Conservation (phyloP, 345 rosid species). For the Citrus maxima region DNA sequence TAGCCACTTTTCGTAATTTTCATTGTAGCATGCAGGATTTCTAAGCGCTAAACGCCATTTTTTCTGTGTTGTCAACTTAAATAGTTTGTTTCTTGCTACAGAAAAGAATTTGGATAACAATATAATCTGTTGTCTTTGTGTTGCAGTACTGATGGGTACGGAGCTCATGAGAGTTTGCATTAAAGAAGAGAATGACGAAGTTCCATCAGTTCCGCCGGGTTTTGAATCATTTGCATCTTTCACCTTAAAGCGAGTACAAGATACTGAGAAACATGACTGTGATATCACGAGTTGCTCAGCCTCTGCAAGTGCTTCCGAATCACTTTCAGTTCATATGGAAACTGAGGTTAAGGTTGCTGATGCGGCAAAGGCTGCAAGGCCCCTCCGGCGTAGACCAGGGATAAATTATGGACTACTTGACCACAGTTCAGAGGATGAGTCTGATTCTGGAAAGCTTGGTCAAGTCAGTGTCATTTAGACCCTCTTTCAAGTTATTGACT, state of each 20-base stretch:
- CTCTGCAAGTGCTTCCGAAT: conserved; percentile 39
- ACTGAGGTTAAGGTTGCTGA: conserved; percentile 31
- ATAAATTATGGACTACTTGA: conserved; percentile 48
- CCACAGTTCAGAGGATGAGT: conserved; percentile 47
- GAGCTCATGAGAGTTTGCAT: conserved; percentile 76
- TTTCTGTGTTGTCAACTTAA: neutral
- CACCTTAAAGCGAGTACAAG: conserved; percentile 47
- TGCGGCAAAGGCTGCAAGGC: conserved; percentile 39
- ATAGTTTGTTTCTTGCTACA: neutral
- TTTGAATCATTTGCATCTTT: conserved; percentile 87
- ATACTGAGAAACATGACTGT: conserved; percentile 32
- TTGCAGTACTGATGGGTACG: conserved; percentile 69
- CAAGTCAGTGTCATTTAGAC: conserved; percentile 38
- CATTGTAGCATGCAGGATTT: neutral
- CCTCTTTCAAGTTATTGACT: conserved; percentile 8
- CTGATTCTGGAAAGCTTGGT: conserved; percentile 43
- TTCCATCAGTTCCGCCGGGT: conserved; percentile 93
- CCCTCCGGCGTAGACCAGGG: conserved; percentile 62
- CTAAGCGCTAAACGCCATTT: neutral
- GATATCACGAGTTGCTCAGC: conserved; percentile 34
- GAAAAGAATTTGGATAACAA: neutral
- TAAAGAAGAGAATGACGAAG: conserved; percentile 83
- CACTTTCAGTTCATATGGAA: conserved; percentile 44
- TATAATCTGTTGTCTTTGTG: conserved; percentile 12
- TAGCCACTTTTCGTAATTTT: neutral